Evolutionary conservation across 179 eudicot species (phyloP).

Genomic region (Vitellaria paradoxa): DNA sequence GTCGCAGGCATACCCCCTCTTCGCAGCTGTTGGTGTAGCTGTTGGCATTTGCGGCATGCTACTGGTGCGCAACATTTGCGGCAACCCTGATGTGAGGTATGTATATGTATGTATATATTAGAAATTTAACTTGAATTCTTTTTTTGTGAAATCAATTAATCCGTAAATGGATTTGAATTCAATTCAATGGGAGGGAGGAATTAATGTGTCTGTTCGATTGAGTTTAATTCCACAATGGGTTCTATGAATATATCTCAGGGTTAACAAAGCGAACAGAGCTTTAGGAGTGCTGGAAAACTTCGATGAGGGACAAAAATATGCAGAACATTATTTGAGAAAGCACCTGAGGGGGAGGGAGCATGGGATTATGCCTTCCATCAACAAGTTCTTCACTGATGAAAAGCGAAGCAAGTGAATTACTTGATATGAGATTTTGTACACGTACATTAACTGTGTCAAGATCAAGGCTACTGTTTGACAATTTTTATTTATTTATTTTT

Average conservation of each 20-base stretch:
- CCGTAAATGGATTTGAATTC: too few relatives aligned
- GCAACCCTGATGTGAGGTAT: conserved; percentile 39
- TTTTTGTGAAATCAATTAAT: too few relatives aligned
- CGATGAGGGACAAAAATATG: conserved; percentile 36
- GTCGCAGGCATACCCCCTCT: background rate
- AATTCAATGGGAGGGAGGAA: too few relatives aligned
- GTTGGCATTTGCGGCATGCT: conserved; percentile 28
- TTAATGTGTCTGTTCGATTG: background rate
- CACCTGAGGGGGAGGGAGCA: conserved; percentile 30
- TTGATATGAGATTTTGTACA: too few relatives aligned
- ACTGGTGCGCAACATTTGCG: conserved; percentile 20
- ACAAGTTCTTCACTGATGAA: conserved; percentile 34
- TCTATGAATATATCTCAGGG: conserved; percentile 18
- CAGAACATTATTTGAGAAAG: conserved; percentile 37
- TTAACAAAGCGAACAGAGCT: conserved; percentile 36
- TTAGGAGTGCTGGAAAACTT: conserved; percentile 44
- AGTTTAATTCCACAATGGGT: background rate
- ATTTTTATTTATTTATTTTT: too few relatives aligned
- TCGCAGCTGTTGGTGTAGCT: conserved; percentile 20
- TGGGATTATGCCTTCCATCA: conserved; percentile 30
- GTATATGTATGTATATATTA: background rate
- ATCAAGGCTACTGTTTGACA: too few relatives aligned
- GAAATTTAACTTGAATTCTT: too few relatives aligned
- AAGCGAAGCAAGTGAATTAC: conserved; percentile 14
- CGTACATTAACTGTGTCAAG: too few relatives aligned